Conservation (phyloP, 371 early-diverging fungal species). For the Actinomucor elegans region DNA sequence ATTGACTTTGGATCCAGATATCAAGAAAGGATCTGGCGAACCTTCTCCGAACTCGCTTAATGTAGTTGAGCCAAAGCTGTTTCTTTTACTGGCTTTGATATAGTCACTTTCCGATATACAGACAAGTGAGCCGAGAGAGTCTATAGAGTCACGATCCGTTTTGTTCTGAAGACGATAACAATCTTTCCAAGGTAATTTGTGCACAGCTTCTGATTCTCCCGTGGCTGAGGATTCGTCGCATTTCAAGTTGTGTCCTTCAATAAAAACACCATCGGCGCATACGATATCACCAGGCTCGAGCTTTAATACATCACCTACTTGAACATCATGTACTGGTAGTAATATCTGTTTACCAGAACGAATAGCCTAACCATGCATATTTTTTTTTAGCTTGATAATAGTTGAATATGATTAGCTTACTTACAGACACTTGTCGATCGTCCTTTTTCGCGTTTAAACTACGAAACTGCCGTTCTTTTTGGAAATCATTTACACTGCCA, state of each 20-base stretch:
- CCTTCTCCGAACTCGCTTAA: background rate
- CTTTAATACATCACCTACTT: conserved; percentile 87
- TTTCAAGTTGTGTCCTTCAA: conserved; percentile 78
- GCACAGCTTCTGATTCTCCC: conserved; percentile 86
- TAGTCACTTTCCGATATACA: background rate
- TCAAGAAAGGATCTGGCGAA: conserved; percentile 61
- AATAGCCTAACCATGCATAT: conserved; percentile 49
- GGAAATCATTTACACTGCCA: conserved; percentile 75
- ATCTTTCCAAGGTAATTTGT: conserved; percentile 38
- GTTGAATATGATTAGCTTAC: background rate
- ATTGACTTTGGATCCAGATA: conserved; percentile 73
- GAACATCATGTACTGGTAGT: conserved; percentile 80
- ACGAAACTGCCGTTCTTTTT: conserved; percentile 80
- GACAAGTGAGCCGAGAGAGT: background rate
- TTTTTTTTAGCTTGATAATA: no score
- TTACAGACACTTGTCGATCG: conserved; percentile 64
- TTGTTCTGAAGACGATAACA: conserved; percentile 14
- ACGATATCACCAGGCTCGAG: conserved; percentile 94
- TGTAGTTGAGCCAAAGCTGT: background rate
- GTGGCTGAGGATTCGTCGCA: conserved; percentile 93
- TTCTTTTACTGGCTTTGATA: background rate
- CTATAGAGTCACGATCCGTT: background rate
- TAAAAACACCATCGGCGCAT: conserved; percentile 85
- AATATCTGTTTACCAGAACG: conserved; percentile 72
- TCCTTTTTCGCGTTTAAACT: conserved; percentile 74